Evolutionary conservation across 345 rosid genomes (phyloP).

Genomic region (Hibiscus syriacus): DNA sequence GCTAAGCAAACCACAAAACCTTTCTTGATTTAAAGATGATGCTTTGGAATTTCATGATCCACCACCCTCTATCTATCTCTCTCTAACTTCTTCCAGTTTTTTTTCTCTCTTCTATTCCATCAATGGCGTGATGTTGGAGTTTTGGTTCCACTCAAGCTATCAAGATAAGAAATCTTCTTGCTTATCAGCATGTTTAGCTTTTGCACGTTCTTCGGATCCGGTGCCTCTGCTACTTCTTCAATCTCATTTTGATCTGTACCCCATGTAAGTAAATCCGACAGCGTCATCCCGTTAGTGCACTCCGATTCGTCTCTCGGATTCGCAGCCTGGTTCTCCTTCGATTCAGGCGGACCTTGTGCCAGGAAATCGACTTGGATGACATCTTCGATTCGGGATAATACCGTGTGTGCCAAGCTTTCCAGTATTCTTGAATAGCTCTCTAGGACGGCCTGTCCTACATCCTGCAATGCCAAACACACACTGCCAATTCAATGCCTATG

Average conservation of each 20-base stretch:
- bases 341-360: background rate
- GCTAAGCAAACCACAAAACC: constrained; percentile 15
- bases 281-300: background rate
- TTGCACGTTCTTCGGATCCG: constrained; percentile 17
- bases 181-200: constrained; percentile 25
- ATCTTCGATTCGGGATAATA: background rate
- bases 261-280: background rate
- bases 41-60: background rate
- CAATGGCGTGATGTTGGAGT: constrained; percentile 57
- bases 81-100: background rate
- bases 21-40: background rate
- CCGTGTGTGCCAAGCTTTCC: constrained; percentile 39
- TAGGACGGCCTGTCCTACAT: constrained; percentile 79
- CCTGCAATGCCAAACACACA: constrained; percentile 29
- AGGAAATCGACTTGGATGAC: background rate
- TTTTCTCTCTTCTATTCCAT: background rate
- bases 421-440: constrained; percentile 92
- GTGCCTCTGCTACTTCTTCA: background rate
- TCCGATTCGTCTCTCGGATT: background rate
- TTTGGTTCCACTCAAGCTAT: constrained; percentile 38
- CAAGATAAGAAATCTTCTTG: constrained; percentile 50
- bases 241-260: background rate
- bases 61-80: background rate
- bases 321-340: background rate
- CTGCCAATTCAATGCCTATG: background rate